phyloP scores from a whole-genome alignment of 2,329 filamentous ascomycete species.

The Cadophora malorum region DNA sequence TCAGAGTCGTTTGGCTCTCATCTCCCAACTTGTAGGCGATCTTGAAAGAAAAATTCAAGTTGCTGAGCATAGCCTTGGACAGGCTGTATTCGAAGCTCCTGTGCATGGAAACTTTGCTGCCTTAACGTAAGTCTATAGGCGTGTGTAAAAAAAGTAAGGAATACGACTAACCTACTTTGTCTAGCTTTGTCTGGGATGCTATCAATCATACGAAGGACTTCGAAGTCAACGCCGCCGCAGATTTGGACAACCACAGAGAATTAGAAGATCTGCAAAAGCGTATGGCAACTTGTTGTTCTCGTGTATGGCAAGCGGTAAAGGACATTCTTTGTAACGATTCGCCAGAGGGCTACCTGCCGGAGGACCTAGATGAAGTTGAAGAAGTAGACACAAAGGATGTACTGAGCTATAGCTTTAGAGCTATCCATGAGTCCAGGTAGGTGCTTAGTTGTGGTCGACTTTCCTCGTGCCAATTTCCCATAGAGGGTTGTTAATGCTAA shows the following conservation, averaged over 20 bases:
- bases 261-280: slow-evolving; percentile 53
- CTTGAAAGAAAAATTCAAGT: slow-evolving; percentile 69
- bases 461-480: not conserved
- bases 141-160: not conserved
- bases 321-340: slow-evolving; percentile 90
- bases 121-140: slow-evolving; percentile 55
- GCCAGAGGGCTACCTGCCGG: slow-evolving; percentile 84
- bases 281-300: slow-evolving; percentile 65
- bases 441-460: slow-evolving; percentile 27
- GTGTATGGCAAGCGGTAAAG: slow-evolving; percentile 79
- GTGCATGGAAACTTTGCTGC: slow-evolving; percentile 75
- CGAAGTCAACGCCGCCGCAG: not conserved
- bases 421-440: slow-evolving; percentile 91
- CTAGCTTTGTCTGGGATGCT: slow-evolving; percentile 41
- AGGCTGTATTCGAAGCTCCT: slow-evolving; percentile 69
- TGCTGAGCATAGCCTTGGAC: slow-evolving; percentile 69
- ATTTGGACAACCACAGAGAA: not conserved
- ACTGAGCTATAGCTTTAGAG: slow-evolving; percentile 92
- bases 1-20: slow-evolving; percentile 55
- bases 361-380: slow-evolving; percentile 74
- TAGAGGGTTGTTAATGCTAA: slow-evolving; percentile 19
- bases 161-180: not conserved
- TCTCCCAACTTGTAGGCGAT: slow-evolving; percentile 62
- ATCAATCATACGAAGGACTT: slow-evolving; percentile 24
- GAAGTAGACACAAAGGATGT: slow-evolving; percentile 85